Evolutionary conservation across 768 basidiomycete genomes (phyloP).

Genomic region (Tulasnella calospora): DNA sequence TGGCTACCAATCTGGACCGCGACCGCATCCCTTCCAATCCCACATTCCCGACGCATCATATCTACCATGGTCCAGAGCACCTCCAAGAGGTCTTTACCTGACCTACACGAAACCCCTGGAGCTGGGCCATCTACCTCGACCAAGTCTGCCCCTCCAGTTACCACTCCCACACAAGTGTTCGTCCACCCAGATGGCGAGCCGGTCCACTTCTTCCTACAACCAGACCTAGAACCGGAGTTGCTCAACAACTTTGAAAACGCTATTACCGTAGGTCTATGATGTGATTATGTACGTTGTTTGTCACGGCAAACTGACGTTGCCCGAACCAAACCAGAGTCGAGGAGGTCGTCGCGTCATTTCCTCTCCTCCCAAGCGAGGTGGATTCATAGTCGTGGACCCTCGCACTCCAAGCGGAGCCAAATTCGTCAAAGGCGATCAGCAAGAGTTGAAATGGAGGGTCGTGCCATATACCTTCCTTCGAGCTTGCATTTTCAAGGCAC

Average conservation of each 20-base stretch:
- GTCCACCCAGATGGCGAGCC: constrained; percentile 13
- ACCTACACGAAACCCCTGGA: neutral
- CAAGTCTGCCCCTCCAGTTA: neutral
- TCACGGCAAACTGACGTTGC: neutral
- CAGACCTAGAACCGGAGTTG: neutral
- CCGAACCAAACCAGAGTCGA: constrained; percentile 1
- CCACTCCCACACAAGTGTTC: neutral
- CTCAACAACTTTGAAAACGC: constrained; percentile 10
- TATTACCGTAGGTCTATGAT: neutral
- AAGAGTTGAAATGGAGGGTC: constrained; percentile 4
- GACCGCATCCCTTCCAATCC: neutral
- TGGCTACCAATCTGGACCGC: constrained; percentile 1
- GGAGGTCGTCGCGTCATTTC: constrained; percentile 6
- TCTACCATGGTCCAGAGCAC: neutral
- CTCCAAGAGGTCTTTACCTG: neutral
- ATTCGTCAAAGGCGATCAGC: constrained; percentile 5
- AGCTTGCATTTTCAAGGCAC: constrained; percentile 18
- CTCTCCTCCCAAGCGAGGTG: constrained; percentile 6
- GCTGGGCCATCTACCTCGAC: neutral
- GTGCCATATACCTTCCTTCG: constrained; percentile 18
- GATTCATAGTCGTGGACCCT: constrained; percentile 22
- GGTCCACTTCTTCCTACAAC: constrained; percentile 23
- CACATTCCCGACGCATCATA: neutral
- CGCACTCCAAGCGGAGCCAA: neutral
- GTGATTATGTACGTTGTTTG: neutral